Evolutionary conservation across 768 basidiomycete species (phyloP).

Genomic region (Obba rivulosa): DNA sequence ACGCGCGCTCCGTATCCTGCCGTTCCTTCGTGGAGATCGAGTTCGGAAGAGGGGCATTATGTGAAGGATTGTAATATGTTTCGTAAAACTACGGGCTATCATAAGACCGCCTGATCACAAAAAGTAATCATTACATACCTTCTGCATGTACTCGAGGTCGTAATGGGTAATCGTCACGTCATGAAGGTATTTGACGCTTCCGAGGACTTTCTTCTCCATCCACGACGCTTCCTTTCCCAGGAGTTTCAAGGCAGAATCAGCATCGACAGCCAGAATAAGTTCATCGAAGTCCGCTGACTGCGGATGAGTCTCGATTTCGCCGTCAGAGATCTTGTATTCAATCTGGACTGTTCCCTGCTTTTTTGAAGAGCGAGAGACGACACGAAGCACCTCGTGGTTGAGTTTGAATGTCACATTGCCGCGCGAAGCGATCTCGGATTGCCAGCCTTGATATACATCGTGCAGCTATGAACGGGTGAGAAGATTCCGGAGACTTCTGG

Average conservation of each 20-base stretch:
- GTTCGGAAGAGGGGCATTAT: constrained; percentile 19
- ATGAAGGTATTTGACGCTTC: constrained; percentile 40
- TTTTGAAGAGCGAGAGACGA: constrained; percentile 19
- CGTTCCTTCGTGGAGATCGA: constrained; percentile 19
- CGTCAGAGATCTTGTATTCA: constrained; percentile 12
- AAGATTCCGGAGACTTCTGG: background rate
- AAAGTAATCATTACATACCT: constrained; percentile 23
- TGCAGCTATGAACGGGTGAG: constrained; percentile 13
- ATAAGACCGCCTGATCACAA: background rate
- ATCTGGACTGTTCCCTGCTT: constrained; percentile 11
- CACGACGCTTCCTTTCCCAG: constrained; percentile 34
- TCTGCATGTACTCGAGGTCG: constrained; percentile 41
- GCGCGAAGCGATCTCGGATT: constrained; percentile 15
- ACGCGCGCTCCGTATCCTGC: constrained; percentile 24
- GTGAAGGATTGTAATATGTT: constrained; percentile 30
- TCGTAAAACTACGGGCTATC: constrained; percentile 33
- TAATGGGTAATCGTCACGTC: constrained; percentile 49
- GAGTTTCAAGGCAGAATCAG: constrained; percentile 37
- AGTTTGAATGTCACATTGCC: constrained; percentile 24
- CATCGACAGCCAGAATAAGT: constrained; percentile 39
- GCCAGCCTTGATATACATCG: constrained; percentile 28
- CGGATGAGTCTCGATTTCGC: constrained; percentile 6
- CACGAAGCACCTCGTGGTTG: constrained; percentile 18
- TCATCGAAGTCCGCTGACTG: constrained; percentile 35
- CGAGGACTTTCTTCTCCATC: constrained; percentile 36